Base-by-base conservation (phyloP, 345 rosid species). In the Rhodomyrtus tomentosa region DNA sequence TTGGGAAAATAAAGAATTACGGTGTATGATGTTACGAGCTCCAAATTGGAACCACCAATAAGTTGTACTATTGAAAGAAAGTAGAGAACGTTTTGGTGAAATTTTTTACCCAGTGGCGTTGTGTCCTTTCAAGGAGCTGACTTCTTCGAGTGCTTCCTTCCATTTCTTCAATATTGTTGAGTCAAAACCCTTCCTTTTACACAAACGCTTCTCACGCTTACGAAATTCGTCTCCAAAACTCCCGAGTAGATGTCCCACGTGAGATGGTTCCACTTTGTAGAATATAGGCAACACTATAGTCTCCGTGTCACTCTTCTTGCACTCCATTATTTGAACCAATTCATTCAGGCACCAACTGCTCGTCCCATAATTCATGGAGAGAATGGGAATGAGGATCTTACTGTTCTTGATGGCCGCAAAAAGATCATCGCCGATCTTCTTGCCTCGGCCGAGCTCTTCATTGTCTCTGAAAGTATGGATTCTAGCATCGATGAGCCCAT, bases 211-310 rank as follows among this genome's bases (percentile, higher is more conserved):
- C 68, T n/a, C 8, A 1, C 7, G 18, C 3, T n/a, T 12, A 12
- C 0, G 16, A 12, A 56, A 56, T 3, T 0, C 18, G 0, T 56
- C 1, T 56, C 32, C 68, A n/a, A 56, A 56, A n/a, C 18, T 5
- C 7, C 68, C 68, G 0, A 0, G 4, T 56, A 25, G 68, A n/a
- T n/a, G 0, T n/a, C 32, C 0, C 68, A n/a, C 7, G 16, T n/a
- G 0, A 0, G 68, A 2, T 56, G 32, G 68, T 56, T 10, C 3
- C 62, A 55, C 62, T 55, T 55, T 25, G 32, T 55, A 56, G 1
- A 25, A 56, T 56, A 56, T 25, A 25, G 62, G 62, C 62, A 56
- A 56, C 62, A 56, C 62, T n/a, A 25, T 55, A 4, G 5, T 2
- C 16, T 3, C 29, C 15, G 0, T 25, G 3, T 55, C 11, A 25